phyloP scores from a whole-genome alignment of 2,329 filamentous ascomycete genomes.

The Penicillium sp. region DNA sequence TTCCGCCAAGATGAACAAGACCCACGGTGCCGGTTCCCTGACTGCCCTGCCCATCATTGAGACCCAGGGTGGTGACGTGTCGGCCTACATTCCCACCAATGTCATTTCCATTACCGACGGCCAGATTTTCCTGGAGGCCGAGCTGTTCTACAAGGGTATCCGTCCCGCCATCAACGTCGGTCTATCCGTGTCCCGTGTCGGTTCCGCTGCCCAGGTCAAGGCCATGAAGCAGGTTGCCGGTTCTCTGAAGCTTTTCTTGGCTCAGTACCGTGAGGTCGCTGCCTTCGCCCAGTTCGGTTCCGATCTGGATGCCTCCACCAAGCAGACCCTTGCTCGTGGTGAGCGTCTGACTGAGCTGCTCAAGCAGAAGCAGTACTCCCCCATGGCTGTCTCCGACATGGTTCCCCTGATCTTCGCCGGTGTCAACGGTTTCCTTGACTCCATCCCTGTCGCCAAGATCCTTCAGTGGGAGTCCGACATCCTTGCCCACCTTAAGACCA shows the following conservation, averaged over 20 bases:
- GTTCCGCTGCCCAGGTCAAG: constrained; percentile 98
- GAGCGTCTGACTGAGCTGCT: constrained; percentile 98
- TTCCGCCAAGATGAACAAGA: constrained; percentile 98
- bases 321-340: constrained; percentile 97
- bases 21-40: constrained; percentile 90
- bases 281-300: constrained; percentile 99
- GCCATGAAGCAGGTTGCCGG: constrained; percentile 99
- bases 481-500: constrained; percentile 85
- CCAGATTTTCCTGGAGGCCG: constrained; percentile 98
- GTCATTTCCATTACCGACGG: constrained; percentile 99
- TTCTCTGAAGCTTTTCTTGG: constrained; percentile 99
- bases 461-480: constrained; percentile 93
- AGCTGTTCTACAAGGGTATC: constrained; percentile 99
- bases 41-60: constrained; percentile 97
- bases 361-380: constrained; percentile 99
- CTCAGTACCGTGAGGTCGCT: constrained; percentile 99
- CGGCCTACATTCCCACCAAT: constrained; percentile 99
- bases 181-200: constrained; percentile 99
- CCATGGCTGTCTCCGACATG: constrained; percentile 99
- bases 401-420: constrained; percentile 98
- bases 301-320: constrained; percentile 96
- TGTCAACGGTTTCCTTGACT: constrained; percentile 96
- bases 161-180: constrained; percentile 99
- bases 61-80: constrained; percentile 99
- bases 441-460: constrained; percentile 84